These are phyloP conservation scores for Pythium biforme DNA, from an alignment of 352 stramenopile genomes.

Conservation along the genomic window DNA sequence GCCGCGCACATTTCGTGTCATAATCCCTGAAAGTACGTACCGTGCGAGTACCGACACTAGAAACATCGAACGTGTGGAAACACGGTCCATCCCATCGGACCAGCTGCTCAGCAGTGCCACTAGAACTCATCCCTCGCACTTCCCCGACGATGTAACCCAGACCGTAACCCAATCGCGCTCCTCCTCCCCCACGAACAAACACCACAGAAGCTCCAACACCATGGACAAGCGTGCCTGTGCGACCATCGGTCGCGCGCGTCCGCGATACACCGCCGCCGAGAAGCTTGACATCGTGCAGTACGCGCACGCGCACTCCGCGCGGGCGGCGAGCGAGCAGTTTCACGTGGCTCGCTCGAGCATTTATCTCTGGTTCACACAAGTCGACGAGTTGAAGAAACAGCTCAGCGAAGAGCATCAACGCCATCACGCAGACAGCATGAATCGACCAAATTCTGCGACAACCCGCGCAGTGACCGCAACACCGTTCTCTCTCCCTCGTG, in stretches of 20 bases:
- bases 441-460: too few relatives aligned
- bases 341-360: neutral
- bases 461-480: too few relatives aligned
- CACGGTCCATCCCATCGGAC: neutral
- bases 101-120: too few relatives aligned
- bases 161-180: neutral
- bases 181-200: neutral
- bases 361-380: neutral
- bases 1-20: too few relatives aligned
- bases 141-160: too few relatives aligned
- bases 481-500: too few relatives aligned
- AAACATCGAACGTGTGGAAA: neutral
- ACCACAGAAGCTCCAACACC: neutral
- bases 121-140: too few relatives aligned
- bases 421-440: too few relatives aligned
- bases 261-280: neutral
- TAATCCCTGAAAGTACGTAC: too few relatives aligned
- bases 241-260: neutral
- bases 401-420: too few relatives aligned
- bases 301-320: neutral
- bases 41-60: neutral
- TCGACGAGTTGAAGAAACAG: too few relatives aligned
- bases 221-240: neutral
- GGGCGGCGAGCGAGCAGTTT: neutral
- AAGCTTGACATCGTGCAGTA: neutral